Base-by-base conservation (phyloP, 2,329 filamentous ascomycete genomes). In the Aspergillus persii region DNA sequence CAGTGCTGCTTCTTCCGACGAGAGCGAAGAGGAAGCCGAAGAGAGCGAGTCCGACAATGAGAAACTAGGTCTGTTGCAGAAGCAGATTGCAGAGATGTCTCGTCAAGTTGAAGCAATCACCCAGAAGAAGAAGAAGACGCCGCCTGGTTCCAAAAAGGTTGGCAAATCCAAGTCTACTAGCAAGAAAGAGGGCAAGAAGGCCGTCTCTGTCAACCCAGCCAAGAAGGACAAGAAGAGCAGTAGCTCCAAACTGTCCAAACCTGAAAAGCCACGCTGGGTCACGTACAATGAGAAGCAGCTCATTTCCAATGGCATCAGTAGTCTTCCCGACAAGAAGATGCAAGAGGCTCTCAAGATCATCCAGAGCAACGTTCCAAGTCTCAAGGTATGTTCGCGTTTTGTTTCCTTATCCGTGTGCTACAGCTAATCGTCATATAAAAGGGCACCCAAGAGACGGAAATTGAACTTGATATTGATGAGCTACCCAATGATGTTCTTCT, bases 291-390 rank as follows among this genome's bases (percentile, higher is more conserved):
- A 99, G 77, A 98, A 98, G 80, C 91, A 95, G 59, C 86, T 93
- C 65, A 96, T 99, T 59, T 94, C 92, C 1, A 88, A 89, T 59
- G 90, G 90, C 12, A 95, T 96, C 63, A 90, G 89, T 68, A 88
- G 88, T 62, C 86, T 98, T 58, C 88, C 92, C 18, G 89, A 89
- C 53, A 81, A 83, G n/a, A 87, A 91, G 65, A 89, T 96, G 70
- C 84, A 88, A 53, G 86, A 87, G 66, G 92, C 94, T 0, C 91
- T 97, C 33, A 86, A 89, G 60, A 93, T 98, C 62, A 98, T 99
- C 71, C 92, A 96, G 74, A 86, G 86, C 64, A 94, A 96, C 66
- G 76, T 91, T 80, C 79, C 91, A 78, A 81, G 89, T 81, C 81
- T 95, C 79, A 83, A 85, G 81, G 83, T 79, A 74, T 72, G 75